A percentile compares a stretch with the other conserved stretches of the same genome.
phyloP scores from a whole-genome alignment of 805 yeast genomes.

The Monosporozyma unispora region DNA sequence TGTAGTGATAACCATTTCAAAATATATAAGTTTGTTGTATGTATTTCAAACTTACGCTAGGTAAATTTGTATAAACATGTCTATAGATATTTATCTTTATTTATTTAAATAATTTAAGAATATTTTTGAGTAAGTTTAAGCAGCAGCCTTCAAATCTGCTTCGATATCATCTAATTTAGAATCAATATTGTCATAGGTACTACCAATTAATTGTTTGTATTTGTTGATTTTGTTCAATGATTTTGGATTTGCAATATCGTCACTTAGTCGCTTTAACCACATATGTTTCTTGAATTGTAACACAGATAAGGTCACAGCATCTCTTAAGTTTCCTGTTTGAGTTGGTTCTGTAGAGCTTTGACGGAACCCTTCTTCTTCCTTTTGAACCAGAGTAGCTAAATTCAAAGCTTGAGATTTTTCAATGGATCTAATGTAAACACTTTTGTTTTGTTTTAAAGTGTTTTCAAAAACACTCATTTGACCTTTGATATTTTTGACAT shows the following conservation, averaged over 20 bases:
- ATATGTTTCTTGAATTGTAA: constrained; percentile 43
- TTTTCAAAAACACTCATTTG: background rate
- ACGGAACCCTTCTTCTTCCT: constrained; percentile 35
- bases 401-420: constrained; percentile 60
- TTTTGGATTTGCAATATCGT: constrained; percentile 38
- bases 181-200: constrained; percentile 70
- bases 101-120: background rate
- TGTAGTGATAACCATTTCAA: too few species aligned
- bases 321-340: constrained; percentile 11
- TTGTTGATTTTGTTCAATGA: constrained; percentile 54
- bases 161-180: constrained; percentile 76
- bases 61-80: background rate
- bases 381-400: constrained; percentile 48
- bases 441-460: background rate
- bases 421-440: constrained; percentile 22
- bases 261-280: constrained; percentile 40
- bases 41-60: background rate
- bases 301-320: constrained; percentile 37
- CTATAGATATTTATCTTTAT: background rate
- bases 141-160: constrained; percentile 31
- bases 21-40: too few species aligned
- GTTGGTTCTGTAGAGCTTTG: constrained; percentile 1
- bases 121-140: background rate
- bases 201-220: constrained; percentile 71
- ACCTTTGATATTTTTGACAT: background rate